Evolutionary conservation across 352 stramenopile genomes (phyloP).

Genomic region (Pythium aphanidermatum): DNA sequence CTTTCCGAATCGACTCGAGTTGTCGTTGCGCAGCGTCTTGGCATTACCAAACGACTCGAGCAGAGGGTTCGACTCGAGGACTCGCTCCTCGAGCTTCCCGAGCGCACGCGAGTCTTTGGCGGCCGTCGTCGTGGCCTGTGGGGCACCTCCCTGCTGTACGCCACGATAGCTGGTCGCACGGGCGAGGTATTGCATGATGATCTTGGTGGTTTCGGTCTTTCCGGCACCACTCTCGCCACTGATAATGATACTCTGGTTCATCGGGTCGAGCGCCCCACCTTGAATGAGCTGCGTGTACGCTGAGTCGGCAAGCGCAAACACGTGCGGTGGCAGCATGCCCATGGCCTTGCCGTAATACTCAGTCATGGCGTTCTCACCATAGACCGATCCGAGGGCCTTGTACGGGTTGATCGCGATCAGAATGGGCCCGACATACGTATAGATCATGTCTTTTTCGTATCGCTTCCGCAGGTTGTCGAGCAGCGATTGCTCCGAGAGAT

Average conservation of each 20-base stretch:
- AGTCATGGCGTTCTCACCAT: slow-evolving; percentile 78
- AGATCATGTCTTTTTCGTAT: slow-evolving; percentile 92
- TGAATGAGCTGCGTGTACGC: slow-evolving; percentile 88
- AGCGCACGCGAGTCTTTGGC: slow-evolving; percentile 91
- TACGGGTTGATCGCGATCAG: slow-evolving; percentile 92
- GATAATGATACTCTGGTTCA: slow-evolving; percentile 92
- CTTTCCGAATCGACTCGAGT: slow-evolving; percentile 96
- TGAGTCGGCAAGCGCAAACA: slow-evolving; percentile 88
- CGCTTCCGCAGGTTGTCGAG: slow-evolving; percentile 82
- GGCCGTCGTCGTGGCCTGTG: slow-evolving; percentile 51
- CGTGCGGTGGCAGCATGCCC: slow-evolving; percentile 76
- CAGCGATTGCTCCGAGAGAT: slow-evolving; percentile 87
- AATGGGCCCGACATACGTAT: slow-evolving; percentile 91
- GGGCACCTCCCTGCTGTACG: slow-evolving; percentile 43
- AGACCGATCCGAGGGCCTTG: slow-evolving; percentile 62
- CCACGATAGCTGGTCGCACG: slow-evolving; percentile 70
- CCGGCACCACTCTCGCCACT: slow-evolving; percentile 87
- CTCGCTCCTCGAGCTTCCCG: slow-evolving; percentile 79
- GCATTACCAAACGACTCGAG: slow-evolving; percentile 89
- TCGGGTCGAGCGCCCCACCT: slow-evolving; percentile 66
- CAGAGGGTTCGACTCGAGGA: slow-evolving; percentile 85
- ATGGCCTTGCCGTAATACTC: slow-evolving; percentile 86
- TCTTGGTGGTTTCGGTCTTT: slow-evolving; percentile 91
- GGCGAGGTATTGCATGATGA: slow-evolving; percentile 89
- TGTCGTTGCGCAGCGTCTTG: slow-evolving; percentile 96